These are phyloP conservation scores for Vitis cinerea DNA, from an alignment of 164 flowering plant genomes.

Conservation along the genomic window DNA sequence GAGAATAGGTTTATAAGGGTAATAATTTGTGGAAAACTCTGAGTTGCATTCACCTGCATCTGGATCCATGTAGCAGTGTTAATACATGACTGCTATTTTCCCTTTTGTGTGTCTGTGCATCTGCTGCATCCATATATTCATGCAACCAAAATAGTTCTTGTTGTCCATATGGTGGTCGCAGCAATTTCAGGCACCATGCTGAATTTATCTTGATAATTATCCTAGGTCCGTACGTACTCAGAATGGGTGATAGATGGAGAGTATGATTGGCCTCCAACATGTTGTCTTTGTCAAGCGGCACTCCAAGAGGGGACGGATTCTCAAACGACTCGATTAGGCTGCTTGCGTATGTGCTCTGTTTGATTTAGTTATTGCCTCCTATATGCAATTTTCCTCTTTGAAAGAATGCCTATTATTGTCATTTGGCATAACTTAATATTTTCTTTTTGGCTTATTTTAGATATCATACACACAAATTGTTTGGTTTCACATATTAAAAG, in stretches of 20 bases:
- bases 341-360: slow-evolving; percentile 79
- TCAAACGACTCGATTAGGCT: slow-evolving; percentile 89
- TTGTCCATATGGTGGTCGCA: not conserved
- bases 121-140: not conserved
- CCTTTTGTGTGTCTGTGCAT: not conserved
- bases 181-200: not conserved
- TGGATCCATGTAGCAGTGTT: too few relatives aligned
- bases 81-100: too few relatives aligned
- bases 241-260: slow-evolving; percentile 99
- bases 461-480: slow-evolving; percentile 87
- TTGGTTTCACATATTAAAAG: slow-evolving; percentile 85
- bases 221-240: slow-evolving; percentile 85
- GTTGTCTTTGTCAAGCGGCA: slow-evolving; percentile 70
- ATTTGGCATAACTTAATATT: not conserved
- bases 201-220: slow-evolving; percentile 17
- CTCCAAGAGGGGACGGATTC: slow-evolving; percentile 61
- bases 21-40: too few relatives aligned
- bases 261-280: slow-evolving; percentile 96
- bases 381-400: not conserved
- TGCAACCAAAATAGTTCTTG: not conserved
- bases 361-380: not conserved
- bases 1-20: too few relatives aligned
- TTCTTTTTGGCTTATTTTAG: slow-evolving; percentile 35
- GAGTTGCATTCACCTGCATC: too few relatives aligned
- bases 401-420: not conserved